These are phyloP conservation scores for Trebouxiophyceae sp. DNA, from an alignment of 163 green algal genomes.

Conservation along the genomic window DNA sequence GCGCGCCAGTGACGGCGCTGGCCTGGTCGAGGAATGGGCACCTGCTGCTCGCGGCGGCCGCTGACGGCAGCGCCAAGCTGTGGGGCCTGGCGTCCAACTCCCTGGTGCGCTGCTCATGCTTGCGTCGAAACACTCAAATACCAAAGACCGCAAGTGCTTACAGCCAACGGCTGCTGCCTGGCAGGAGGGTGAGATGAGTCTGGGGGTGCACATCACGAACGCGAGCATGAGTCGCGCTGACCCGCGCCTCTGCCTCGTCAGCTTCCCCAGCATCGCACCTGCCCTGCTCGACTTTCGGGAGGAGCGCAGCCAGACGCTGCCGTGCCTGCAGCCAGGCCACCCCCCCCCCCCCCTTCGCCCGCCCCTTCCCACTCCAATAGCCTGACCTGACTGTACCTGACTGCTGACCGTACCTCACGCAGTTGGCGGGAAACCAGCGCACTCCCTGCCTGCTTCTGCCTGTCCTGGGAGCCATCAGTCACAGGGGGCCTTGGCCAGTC, in stretches of 20 bases:
- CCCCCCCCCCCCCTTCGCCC: background rate
- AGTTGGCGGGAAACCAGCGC: no score
- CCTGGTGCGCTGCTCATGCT: background rate
- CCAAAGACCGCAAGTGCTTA: no score
- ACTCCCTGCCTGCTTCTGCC: no score
- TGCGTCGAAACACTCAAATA: no score
- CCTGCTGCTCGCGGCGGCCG: conserved; percentile 38
- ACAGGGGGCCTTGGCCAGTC: no score
- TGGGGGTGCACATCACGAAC: background rate
- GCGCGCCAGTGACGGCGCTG: conserved; percentile 35
- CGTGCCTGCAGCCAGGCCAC: background rate
- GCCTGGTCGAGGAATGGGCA: conserved; percentile 55
- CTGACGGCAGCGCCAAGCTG: conserved; percentile 38
- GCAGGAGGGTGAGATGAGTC: no score
- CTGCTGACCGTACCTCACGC: no score
- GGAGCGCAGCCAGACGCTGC: background rate
- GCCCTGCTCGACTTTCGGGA: background rate
- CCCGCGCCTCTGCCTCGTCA: background rate
- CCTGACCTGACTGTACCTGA: no score
- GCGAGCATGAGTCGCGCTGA: background rate
- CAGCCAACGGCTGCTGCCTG: no score
- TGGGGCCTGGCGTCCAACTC: conserved; percentile 49
- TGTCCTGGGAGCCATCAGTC: no score
- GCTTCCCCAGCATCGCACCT: background rate
- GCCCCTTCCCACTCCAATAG: no score